Evolutionary conservation across 1,284 basidiomycete species (phyloP).

Genomic region (Singerocomus inundabilis): DNA sequence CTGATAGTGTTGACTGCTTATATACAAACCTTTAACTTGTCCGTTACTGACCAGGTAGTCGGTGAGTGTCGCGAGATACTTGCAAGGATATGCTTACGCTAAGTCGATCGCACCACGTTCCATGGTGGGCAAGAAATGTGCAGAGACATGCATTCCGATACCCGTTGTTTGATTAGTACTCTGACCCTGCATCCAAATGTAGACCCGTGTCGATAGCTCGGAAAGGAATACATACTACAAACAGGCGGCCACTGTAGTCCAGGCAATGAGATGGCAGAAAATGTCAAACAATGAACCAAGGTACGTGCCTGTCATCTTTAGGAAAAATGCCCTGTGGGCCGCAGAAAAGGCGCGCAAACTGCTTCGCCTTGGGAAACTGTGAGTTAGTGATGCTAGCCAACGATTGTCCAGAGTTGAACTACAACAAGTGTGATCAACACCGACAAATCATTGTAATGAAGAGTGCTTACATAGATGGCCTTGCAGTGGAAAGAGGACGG

Average conservation of each 20-base stretch:
- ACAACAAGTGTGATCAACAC: slow-evolving; percentile 1
- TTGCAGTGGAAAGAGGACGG: slow-evolving; percentile 13
- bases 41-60: slow-evolving; percentile 53
- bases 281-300: background rate
- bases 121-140: slow-evolving; percentile 92
- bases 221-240: slow-evolving; percentile 55
- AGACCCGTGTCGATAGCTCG: background rate
- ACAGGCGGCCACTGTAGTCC: slow-evolving; percentile 45
- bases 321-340: slow-evolving; percentile 13
- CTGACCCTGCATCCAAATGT: slow-evolving; percentile 52
- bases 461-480: slow-evolving; percentile 12
- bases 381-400: background rate
- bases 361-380: background rate
- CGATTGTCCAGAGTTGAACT: slow-evolving; percentile 17
- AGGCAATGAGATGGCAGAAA: background rate
- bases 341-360: slow-evolving; percentile 7
- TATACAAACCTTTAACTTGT: slow-evolving; percentile 60
- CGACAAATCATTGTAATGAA: background rate
- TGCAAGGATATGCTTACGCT: slow-evolving; percentile 50
- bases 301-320: slow-evolving; percentile 4
- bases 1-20: background rate
- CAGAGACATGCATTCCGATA: slow-evolving; percentile 85
- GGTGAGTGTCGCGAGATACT: slow-evolving; percentile 4
- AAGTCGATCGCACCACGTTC: slow-evolving; percentile 93
- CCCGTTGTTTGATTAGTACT: slow-evolving; percentile 91